These are phyloP conservation scores for Phragmites australis DNA, from an alignment of 176 grass and related monocot species.

Conservation along the genomic window DNA sequence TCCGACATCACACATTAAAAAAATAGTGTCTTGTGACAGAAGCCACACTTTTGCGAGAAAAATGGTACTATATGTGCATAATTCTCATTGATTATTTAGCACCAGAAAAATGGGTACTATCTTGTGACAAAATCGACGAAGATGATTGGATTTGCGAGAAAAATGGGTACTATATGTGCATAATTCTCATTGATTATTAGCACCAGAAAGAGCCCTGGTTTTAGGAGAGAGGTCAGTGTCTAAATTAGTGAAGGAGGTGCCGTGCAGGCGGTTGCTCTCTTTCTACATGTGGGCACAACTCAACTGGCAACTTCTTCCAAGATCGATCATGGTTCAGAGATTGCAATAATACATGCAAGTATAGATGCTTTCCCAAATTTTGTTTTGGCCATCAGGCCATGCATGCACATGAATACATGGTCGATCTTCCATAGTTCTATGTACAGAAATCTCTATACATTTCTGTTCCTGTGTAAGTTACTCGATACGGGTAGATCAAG, in stretches of 20 bases:
- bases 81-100: background rate
- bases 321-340: background rate
- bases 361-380: background rate
- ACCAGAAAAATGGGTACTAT: background rate
- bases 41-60: no score
- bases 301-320: background rate
- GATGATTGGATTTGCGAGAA: background rate
- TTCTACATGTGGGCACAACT: background rate
- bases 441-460: background rate
- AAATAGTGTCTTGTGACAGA: no score
- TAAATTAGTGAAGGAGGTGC: background rate
- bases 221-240: constrained; percentile 50
- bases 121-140: no score
- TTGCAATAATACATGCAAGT: background rate
- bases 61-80: background rate
- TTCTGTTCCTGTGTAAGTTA: background rate
- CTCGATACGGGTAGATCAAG: background rate
- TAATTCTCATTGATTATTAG: background rate
- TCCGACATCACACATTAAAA: no score
- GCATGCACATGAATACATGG: no score
- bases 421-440: no score
- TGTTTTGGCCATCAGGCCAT: background rate
- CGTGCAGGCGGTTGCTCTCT: constrained; percentile 13
- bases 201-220: constrained; percentile 16
- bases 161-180: background rate